Conservation (phyloP, 495 filamentous ascomycete genomes). For the Pyrenula aspistea region DNA sequence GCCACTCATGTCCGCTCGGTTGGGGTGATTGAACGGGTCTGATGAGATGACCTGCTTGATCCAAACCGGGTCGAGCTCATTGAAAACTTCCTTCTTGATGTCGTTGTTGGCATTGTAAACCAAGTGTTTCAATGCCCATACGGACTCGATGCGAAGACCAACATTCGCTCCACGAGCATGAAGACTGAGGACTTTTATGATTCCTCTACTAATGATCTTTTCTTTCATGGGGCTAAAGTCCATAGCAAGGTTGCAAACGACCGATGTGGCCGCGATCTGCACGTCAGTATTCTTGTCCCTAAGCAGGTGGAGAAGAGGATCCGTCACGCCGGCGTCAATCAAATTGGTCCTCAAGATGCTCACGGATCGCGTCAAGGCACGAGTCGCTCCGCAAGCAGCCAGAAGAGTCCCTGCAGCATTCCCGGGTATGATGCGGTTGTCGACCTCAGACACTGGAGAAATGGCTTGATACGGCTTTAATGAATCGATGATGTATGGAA, state of each 20-base stretch:
- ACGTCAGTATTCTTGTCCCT: conserved; percentile 68
- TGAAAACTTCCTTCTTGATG: conserved; percentile 61
- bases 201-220: conserved; percentile 60
- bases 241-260: conserved; percentile 69
- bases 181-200: conserved; percentile 65
- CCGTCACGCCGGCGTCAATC: conserved; percentile 71
- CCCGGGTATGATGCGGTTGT: conserved; percentile 10
- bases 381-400: conserved; percentile 69
- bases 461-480: conserved; percentile 43
- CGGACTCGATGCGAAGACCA: conserved; percentile 60
- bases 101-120: conserved; percentile 54
- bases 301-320: conserved; percentile 67
- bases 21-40: conserved; percentile 21
- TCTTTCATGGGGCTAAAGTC: conserved; percentile 86
- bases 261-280: conserved; percentile 71
- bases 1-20: conserved; percentile 22
- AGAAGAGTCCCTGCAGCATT: conserved; percentile 58
- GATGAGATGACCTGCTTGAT: conserved; percentile 60
- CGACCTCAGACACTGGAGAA: conserved; percentile 17
- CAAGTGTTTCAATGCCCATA: conserved; percentile 91
- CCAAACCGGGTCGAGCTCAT: conserved; percentile 68
- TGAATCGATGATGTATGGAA: conserved; percentile 73
- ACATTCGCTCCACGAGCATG: conserved; percentile 69
- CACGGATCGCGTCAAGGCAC: conserved; percentile 71
- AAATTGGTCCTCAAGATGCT: conserved; percentile 73